phyloP scores from a whole-genome alignment of 345 rosid species.

The Litchi chinensis region DNA sequence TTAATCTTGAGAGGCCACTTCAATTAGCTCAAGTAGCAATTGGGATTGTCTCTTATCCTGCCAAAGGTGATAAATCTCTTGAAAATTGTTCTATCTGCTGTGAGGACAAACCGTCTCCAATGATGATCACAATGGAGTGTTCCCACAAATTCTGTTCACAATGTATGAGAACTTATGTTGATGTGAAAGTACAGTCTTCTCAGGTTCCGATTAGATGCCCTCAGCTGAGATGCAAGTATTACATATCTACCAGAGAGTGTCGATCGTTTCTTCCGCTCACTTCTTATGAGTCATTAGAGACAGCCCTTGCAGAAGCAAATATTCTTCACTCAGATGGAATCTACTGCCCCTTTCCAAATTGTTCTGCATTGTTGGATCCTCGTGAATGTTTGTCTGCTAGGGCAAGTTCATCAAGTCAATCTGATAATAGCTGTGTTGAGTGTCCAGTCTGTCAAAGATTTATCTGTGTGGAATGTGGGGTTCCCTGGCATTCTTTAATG shows the following conservation, averaged over 20 bases:
- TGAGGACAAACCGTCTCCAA: constrained; percentile 71
- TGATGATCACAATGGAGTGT: constrained; percentile 85
- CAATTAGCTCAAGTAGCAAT: constrained; percentile 78
- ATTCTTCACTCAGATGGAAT: constrained; percentile 58
- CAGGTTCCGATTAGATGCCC: constrained; percentile 93
- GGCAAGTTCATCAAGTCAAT: constrained; percentile 79
- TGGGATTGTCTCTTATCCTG: constrained; percentile 63
- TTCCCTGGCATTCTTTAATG: constrained; percentile 91
- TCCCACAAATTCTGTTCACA: constrained; percentile 93
- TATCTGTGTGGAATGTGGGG: constrained; percentile 85
- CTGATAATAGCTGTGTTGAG: constrained; percentile 68
- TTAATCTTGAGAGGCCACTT: constrained; percentile 61
- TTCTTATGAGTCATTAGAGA: constrained; percentile 61
- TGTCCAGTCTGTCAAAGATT: constrained; percentile 89
- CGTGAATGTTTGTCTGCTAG: constrained; percentile 67
- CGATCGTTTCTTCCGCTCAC: constrained; percentile 66
- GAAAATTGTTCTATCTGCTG: constrained; percentile 88
- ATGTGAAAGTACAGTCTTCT: constrained; percentile 74
- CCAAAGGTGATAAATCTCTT: constrained; percentile 37
- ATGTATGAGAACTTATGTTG: constrained; percentile 87
- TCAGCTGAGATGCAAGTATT: constrained; percentile 80
- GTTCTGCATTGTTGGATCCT: constrained; percentile 79
- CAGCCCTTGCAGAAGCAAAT: constrained; percentile 69
- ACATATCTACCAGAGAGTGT: constrained; percentile 63
- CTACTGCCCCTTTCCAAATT: constrained; percentile 85